Evolutionary conservation across 371 early-diverging fungal species (phyloP).

Genomic region (Saksenaea vasiformis): DNA sequence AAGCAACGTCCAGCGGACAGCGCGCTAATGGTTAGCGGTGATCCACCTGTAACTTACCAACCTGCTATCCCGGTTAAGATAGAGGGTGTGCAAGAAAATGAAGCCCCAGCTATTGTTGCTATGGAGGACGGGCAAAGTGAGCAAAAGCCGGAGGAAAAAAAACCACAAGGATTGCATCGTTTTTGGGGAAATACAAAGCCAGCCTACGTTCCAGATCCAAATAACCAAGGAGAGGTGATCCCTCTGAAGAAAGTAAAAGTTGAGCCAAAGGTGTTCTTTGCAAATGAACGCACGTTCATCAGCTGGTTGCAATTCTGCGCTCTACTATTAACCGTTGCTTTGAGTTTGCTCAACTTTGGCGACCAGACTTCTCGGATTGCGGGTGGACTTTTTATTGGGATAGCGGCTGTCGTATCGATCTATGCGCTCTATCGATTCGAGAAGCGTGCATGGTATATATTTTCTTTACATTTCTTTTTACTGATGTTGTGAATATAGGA

Average conservation of each 20-base stretch:
- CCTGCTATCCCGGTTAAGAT: slow-evolving; percentile 6
- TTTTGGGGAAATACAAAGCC: background rate
- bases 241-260: slow-evolving; percentile 65
- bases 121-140: background rate
- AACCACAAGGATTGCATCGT: background rate
- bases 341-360: slow-evolving; percentile 90
- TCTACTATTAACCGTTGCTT: slow-evolving; percentile 74
- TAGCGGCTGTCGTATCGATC: slow-evolving; percentile 78
- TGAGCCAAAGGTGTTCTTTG: slow-evolving; percentile 99
- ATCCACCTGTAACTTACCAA: background rate
- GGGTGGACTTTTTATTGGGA: slow-evolving; percentile 78
- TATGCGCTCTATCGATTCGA: slow-evolving; percentile 91
- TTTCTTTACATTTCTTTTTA: slow-evolving; percentile 23
- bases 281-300: slow-evolving; percentile 99
- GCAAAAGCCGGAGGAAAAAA: background rate
- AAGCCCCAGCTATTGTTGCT: background rate
- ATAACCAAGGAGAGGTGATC: background rate
- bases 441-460: slow-evolving; percentile 73
- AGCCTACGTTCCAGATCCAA: background rate
- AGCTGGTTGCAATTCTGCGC: slow-evolving; percentile 86
- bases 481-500: slow-evolving; percentile 29
- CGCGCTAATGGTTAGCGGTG: background rate
- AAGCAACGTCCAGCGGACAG: background rate
- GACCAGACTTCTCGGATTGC: slow-evolving; percentile 69
- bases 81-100: background rate